phyloP scores from a whole-genome alignment of 192 early-diverging fungal species.

The Entomortierella chlamydospora region DNA sequence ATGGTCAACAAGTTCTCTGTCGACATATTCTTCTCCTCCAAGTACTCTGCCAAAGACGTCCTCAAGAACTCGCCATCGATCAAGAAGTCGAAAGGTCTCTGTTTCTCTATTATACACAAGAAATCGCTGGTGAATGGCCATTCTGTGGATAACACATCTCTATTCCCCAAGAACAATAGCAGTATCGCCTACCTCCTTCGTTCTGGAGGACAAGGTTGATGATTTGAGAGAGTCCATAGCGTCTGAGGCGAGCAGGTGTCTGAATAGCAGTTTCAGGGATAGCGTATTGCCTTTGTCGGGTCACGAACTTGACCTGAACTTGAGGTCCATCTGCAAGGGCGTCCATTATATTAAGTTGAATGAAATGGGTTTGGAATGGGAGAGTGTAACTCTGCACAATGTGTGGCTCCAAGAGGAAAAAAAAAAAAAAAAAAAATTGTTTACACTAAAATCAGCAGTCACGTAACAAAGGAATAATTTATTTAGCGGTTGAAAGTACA shows the following conservation, averaged over 20 bases:
- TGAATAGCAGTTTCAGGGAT: constrained; percentile 89
- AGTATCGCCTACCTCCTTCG: constrained; percentile 38
- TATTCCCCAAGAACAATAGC: neutral
- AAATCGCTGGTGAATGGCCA: neutral
- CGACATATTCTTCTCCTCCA: constrained; percentile 74
- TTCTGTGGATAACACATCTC: neutral
- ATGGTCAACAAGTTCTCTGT: constrained; percentile 87
- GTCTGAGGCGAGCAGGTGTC: constrained; percentile 84
- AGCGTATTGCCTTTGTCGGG: constrained; percentile 77
- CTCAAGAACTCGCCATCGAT: constrained; percentile 92
- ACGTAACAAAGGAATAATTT: too few species aligned
- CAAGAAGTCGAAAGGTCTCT: constrained; percentile 93
- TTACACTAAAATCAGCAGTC: constrained; percentile 10
- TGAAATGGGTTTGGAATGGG: constrained; percentile 7
- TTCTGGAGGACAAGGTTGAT: constrained; percentile 88
- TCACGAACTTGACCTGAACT: constrained; percentile 88
- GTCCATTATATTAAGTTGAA: constrained; percentile 40
- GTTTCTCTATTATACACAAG: constrained; percentile 63
- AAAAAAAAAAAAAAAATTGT: constrained; percentile 41
- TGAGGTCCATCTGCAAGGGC: constrained; percentile 59
- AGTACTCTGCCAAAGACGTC: constrained; percentile 77
- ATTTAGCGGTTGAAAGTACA: constrained; percentile 8
- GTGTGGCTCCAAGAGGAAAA: neutral
- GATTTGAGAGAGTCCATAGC: constrained; percentile 93
- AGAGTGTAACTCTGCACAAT: neutral